Conservation (phyloP, 805 yeast species). For the Lachancea cidri region DNA sequence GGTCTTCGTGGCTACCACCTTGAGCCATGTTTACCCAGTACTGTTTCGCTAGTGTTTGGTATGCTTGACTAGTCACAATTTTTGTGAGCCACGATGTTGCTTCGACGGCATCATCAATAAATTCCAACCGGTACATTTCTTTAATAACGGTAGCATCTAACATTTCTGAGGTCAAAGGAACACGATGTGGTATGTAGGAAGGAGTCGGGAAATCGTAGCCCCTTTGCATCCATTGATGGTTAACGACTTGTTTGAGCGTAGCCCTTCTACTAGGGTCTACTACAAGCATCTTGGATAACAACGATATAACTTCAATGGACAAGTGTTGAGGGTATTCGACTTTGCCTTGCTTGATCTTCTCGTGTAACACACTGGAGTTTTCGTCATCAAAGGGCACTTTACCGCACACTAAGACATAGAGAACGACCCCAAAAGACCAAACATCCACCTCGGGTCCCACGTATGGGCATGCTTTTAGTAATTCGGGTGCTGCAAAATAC, state of each 20-base stretch:
- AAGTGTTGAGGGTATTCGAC: conserved; percentile 87
- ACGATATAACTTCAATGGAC: conserved; percentile 72
- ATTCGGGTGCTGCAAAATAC: conserved; percentile 97
- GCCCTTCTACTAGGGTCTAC: conserved; percentile 86
- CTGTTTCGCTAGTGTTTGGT: conserved; percentile 33
- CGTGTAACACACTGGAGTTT: conserved; percentile 85
- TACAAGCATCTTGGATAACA: conserved; percentile 83
- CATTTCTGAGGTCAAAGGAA: conserved; percentile 48
- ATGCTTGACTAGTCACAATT: conserved; percentile 59
- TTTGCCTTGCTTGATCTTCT: conserved; percentile 84
- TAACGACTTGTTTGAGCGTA: conserved; percentile 65
- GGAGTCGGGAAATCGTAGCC: conserved; percentile 75
- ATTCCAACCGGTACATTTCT: conserved; percentile 73
- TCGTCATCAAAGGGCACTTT: conserved; percentile 98
- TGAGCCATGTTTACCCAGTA: conserved; percentile 22
- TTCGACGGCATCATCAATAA: conserved; percentile 59
- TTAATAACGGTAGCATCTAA: conserved; percentile 52
- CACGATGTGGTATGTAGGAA: conserved; percentile 69
- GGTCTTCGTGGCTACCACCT: conserved; percentile 44
- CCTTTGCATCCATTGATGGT: conserved; percentile 92
- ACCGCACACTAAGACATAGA: conserved; percentile 94
- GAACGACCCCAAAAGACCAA: conserved; percentile 97
- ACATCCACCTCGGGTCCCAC: conserved; percentile 96
- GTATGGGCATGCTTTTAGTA: conserved; percentile 87
- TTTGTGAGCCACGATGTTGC: conserved; percentile 50